Evolutionary conservation across 768 basidiomycete species (phyloP).

Genomic region (Lentinula lateritia): DNA sequence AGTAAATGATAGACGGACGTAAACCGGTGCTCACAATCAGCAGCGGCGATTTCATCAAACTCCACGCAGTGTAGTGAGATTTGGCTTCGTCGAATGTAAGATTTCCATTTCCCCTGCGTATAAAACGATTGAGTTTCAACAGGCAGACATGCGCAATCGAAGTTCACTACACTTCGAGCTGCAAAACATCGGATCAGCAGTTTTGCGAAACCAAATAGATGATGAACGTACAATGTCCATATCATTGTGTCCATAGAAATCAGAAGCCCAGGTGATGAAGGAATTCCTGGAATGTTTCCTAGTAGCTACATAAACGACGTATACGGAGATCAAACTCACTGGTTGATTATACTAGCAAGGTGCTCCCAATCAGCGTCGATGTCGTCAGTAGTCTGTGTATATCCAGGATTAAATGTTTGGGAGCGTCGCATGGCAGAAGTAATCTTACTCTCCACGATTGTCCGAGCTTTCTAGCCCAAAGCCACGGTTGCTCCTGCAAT

Average conservation of each 20-base stretch:
- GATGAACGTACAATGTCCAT: constrained; percentile 51
- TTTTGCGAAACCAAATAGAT: background rate
- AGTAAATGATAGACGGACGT: background rate
- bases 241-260: constrained; percentile 67
- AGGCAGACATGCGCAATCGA: background rate
- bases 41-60: constrained; percentile 63
- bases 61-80: constrained; percentile 71
- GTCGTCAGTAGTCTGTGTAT: constrained; percentile 42
- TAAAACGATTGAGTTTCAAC: background rate
- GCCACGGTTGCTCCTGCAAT: constrained; percentile 53
- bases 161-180: constrained; percentile 47
- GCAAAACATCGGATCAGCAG: background rate
- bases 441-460: constrained; percentile 60
- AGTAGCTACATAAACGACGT: background rate
- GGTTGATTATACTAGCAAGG: constrained; percentile 47
- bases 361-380: constrained; percentile 45
- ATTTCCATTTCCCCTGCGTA: constrained; percentile 52
- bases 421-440: background rate
- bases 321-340: constrained; percentile 26
- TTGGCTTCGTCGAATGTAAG: constrained; percentile 60
- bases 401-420: background rate
- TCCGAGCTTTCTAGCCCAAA: constrained; percentile 54
- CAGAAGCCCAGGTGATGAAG: constrained; percentile 54
- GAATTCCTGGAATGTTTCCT: constrained; percentile 42
- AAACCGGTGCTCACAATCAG: constrained; percentile 34